These are phyloP conservation scores for Mentha longifolia DNA, from an alignment of 257 asterid genomes.

Conservation along the genomic window DNA sequence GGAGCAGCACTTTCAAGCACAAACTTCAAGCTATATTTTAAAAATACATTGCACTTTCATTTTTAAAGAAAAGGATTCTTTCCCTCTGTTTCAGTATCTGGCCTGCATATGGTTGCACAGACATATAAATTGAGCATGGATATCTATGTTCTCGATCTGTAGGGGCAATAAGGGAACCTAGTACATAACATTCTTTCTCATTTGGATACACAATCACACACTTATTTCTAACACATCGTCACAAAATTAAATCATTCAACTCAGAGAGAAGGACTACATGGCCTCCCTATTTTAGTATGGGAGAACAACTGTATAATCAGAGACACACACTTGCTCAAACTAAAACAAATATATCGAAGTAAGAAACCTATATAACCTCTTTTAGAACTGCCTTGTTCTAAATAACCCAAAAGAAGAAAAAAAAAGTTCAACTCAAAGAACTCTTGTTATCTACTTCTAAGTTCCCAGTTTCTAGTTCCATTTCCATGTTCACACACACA, in stretches of 20 bases:
- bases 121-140: not conserved
- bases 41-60: not conserved
- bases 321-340: not conserved
- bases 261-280: not conserved
- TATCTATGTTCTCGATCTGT: not conserved
- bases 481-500: not conserved
- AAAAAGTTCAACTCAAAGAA: not conserved
- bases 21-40: not conserved
- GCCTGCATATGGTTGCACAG: not conserved
- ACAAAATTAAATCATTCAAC: not conserved
- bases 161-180: not conserved
- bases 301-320: not conserved
- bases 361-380: not conserved
- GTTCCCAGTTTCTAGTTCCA: slow-evolving; percentile 18
- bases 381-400: not conserved
- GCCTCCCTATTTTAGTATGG: not conserved
- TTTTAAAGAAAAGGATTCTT: not conserved
- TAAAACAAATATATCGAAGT: not conserved
- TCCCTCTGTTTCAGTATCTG: not conserved
- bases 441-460: not conserved
- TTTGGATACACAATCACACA: not conserved
- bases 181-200: not conserved
- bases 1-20: not conserved
- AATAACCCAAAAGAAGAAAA: not conserved
- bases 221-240: not conserved